phyloP scores from a whole-genome alignment of 1,139 yeast species.

The Pichia kudriavzevii region DNA sequence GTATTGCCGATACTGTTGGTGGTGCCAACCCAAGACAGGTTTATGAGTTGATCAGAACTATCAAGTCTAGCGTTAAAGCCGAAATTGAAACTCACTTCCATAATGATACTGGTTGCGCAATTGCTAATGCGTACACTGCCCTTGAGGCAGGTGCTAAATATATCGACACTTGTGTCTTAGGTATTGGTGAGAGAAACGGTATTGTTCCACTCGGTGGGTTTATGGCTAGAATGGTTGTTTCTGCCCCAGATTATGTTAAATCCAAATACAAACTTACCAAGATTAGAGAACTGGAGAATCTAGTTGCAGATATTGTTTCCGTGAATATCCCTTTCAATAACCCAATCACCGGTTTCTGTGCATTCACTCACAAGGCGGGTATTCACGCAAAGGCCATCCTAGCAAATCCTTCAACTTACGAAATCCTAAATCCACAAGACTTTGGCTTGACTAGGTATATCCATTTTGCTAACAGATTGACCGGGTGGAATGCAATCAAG shows the following conservation, averaged over 20 bases:
- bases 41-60: constrained; percentile 51
- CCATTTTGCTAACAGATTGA: constrained; percentile 52
- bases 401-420: constrained; percentile 55
- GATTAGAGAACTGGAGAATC: constrained; percentile 48
- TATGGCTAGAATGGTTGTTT: constrained; percentile 57
- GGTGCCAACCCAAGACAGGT: constrained; percentile 58
- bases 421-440: constrained; percentile 49
- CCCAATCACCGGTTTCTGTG: constrained; percentile 57
- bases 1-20: constrained; percentile 57
- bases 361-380: constrained; percentile 57
- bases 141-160: constrained; percentile 55
- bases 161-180: constrained; percentile 51
- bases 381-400: constrained; percentile 55
- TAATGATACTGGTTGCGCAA: constrained; percentile 56
- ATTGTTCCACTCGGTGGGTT: constrained; percentile 56
- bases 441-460: constrained; percentile 51
- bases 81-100: constrained; percentile 57
- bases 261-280: constrained; percentile 49
- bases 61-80: constrained; percentile 47
- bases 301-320: constrained; percentile 52
- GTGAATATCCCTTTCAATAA: constrained; percentile 54
- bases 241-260: constrained; percentile 50
- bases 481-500: constrained; percentile 59
- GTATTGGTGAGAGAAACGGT: constrained; percentile 57
- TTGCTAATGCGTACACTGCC: constrained; percentile 55